Conservation (phyloP, 176 grass and related monocot species). For the Oryza officinalis region DNA sequence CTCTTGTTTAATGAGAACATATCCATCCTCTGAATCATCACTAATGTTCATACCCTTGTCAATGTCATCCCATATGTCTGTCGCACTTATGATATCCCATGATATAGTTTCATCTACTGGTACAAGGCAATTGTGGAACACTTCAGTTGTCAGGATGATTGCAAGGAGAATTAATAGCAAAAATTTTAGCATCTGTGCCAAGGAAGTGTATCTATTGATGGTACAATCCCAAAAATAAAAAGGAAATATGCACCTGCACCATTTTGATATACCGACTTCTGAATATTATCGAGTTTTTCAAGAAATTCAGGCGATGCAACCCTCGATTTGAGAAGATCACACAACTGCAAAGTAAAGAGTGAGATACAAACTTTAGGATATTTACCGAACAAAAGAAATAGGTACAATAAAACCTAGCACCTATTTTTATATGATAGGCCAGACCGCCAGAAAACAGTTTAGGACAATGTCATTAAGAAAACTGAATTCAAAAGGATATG, state of each 20-base stretch:
- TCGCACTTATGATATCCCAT: slow-evolving; percentile 71
- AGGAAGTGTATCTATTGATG: not conserved
- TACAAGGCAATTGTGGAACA: slow-evolving; percentile 32
- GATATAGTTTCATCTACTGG: slow-evolving; percentile 74
- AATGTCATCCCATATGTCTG: slow-evolving; percentile 77
- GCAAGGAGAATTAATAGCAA: not conserved
- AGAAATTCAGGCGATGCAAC: slow-evolving; percentile 93
- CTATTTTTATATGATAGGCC: not conserved
- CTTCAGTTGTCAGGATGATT: slow-evolving; percentile 33
- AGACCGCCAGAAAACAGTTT: not conserved
- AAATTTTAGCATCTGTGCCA: not conserved
- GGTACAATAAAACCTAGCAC: not conserved
- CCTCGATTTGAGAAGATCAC: slow-evolving; percentile 86
- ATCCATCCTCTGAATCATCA: slow-evolving; percentile 79
- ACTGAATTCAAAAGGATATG: not conserved
- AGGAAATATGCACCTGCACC: slow-evolving; percentile 31
- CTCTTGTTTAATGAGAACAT: slow-evolving; percentile 91
- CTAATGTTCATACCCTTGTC: slow-evolving; percentile 57
- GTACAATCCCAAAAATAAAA: not conserved
- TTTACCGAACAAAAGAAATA: not conserved
- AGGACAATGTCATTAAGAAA: not conserved
- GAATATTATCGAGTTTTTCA: slow-evolving; percentile 77
- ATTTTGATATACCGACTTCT: slow-evolving; percentile 60
- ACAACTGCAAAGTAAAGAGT: slow-evolving; percentile 50
- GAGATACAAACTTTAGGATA: not conserved